phyloP scores from a whole-genome alignment of 257 asterid species.

The Solanum chiquidenum region DNA sequence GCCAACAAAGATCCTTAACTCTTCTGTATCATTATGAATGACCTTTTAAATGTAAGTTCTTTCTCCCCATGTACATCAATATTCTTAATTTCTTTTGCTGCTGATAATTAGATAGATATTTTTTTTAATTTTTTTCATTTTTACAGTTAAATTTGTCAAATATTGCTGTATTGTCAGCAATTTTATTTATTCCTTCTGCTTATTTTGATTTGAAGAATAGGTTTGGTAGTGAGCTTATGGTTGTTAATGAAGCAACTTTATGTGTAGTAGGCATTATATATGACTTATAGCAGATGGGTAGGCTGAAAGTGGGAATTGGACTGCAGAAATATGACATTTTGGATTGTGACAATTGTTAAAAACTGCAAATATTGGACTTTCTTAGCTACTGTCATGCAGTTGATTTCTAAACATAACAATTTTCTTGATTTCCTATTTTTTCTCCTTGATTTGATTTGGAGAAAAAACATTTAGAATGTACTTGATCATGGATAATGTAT shows the following conservation, averaged over 20 bases:
- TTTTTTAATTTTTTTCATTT: not conserved
- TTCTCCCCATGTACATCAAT: not conserved
- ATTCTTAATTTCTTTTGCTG: not conserved
- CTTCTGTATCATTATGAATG: slow-evolving; percentile 43
- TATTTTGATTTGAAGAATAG: not conserved
- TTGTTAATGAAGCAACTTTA: not conserved
- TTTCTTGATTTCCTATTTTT: not conserved
- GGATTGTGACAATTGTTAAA: not conserved
- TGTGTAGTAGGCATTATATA: not conserved
- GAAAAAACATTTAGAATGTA: not conserved
- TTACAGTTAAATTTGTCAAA: not conserved
- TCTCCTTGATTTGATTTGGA: not conserved
- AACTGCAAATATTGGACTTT: not conserved
- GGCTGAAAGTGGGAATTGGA: not conserved
- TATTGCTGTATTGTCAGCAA: not conserved
- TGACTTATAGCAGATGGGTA: not conserved
- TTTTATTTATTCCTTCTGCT: not conserved
- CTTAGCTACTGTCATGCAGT: not conserved
- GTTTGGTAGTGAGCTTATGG: not conserved
- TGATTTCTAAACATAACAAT: not conserved
- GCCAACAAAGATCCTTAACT: slow-evolving; percentile 2
- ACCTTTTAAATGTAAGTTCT: slow-evolving; percentile 39
- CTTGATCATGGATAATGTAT: not conserved
- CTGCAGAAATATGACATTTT: not conserved
- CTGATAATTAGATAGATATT: not conserved